phyloP scores from a whole-genome alignment of 805 yeast genomes.

The Candida insectalens region DNA sequence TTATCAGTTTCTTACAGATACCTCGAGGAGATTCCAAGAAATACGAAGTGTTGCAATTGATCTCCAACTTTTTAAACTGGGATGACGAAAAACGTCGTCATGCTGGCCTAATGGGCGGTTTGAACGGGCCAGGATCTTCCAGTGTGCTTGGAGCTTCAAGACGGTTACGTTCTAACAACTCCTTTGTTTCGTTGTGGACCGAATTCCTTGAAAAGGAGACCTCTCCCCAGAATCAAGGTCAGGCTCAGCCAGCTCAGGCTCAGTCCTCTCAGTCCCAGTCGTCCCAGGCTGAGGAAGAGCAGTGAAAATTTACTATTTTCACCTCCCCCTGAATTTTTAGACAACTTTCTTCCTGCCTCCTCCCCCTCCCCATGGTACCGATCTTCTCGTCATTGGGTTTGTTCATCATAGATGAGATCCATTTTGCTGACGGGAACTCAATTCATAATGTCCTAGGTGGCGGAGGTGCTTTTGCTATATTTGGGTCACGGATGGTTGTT shows the following conservation, averaged over 20 bases:
- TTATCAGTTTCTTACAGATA: conserved; percentile 74
- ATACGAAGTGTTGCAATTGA: conserved; percentile 81
- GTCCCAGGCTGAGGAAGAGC: too few relatives aligned
- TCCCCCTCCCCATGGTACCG: not conserved
- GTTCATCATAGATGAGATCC: conserved; percentile 85
- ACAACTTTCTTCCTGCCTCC: not conserved
- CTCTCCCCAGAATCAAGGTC: conserved; percentile 15
- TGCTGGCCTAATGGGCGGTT: conserved; percentile 50
- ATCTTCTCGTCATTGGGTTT: conserved; percentile 69
- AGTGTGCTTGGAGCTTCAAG: conserved; percentile 24
- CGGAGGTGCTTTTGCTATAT: conserved; percentile 74
- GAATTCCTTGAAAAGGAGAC: conserved; percentile 71
- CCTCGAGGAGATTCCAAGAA: conserved; percentile 93
- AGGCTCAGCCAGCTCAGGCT: too few relatives aligned
- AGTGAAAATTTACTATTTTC: too few relatives aligned
- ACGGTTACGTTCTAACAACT: conserved; percentile 19
- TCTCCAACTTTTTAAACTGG: conserved; percentile 82
- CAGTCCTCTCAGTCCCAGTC: too few relatives aligned
- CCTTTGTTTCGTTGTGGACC: conserved; percentile 69
- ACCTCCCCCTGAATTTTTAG: not conserved
- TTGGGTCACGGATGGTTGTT: conserved; percentile 59
- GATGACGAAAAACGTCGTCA: conserved; percentile 67
- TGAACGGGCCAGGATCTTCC: conserved; percentile 19
- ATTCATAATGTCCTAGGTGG: conserved; percentile 68
- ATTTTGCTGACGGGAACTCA: conserved; percentile 31